A percentile compares a stretch with the other conserved stretches of the same genome.
Evolutionary conservation across 192 early-diverging fungal genomes (phyloP).

Genomic region (Coemansia umbellata): DNA sequence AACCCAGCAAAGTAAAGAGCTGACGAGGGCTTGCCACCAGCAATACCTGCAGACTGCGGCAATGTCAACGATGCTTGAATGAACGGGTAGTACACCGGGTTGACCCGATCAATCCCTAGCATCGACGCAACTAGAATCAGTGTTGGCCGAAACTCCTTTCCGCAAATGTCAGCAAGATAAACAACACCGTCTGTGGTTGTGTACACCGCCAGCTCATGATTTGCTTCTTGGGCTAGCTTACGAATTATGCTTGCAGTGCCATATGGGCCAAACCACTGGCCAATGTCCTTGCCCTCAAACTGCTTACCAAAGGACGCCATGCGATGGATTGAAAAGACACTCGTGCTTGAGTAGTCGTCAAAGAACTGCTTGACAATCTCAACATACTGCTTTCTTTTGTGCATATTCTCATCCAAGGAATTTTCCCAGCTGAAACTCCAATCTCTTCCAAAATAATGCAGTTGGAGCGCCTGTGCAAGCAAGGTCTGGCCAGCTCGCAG

Average conservation of each 20-base stretch:
- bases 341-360: constrained; percentile 65
- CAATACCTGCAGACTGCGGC: constrained; percentile 82
- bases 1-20: constrained; percentile 90
- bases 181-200: constrained; percentile 81
- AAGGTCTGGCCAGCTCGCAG: constrained; percentile 90
- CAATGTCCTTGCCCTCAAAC: constrained; percentile 80
- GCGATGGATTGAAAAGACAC: constrained; percentile 88
- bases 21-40: constrained; percentile 93
- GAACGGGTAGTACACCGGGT: constrained; percentile 75
- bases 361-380: constrained; percentile 76
- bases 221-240: constrained; percentile 12
- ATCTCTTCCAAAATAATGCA: constrained; percentile 69
- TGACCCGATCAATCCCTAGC: constrained; percentile 86
- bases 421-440: constrained; percentile 27
- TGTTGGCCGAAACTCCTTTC: constrained; percentile 56
- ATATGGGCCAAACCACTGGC: constrained; percentile 96
- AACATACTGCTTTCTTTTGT: constrained; percentile 14
- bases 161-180: constrained; percentile 54
- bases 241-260: constrained; percentile 40
- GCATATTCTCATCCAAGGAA: constrained; percentile 5
- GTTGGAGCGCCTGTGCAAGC: constrained; percentile 76
- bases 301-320: constrained; percentile 81
- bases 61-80: constrained; percentile 70
- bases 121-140: constrained; percentile 84
- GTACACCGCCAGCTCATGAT: constrained; percentile 59